Percentiles rank a stretch among this genome's conserved stretches.
Evolutionary conservation across 2,329 filamentous ascomycete species (phyloP).

Genomic region (Aureobasidium sp.): DNA sequence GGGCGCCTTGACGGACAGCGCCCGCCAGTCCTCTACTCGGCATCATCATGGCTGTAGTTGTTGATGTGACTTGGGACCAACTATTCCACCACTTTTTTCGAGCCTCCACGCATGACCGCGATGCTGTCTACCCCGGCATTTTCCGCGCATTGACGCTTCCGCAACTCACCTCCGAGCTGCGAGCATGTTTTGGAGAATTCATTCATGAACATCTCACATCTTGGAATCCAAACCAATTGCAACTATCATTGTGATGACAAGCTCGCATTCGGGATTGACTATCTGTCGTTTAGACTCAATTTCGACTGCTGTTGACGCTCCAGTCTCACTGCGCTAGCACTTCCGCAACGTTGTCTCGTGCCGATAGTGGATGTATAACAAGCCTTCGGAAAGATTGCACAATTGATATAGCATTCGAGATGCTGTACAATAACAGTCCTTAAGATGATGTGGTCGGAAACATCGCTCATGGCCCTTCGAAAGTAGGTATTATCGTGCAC

Average conservation of each 20-base stretch:
- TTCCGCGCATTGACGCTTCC: neutral
- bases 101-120: neutral
- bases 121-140: slow-evolving; percentile 2
- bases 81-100: slow-evolving; percentile 9
- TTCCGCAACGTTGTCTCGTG: too few relatives aligned
- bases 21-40: slow-evolving; percentile 15
- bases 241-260: neutral
- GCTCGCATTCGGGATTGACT: neutral
- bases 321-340: too few relatives aligned
- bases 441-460: too few relatives aligned
- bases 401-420: too few relatives aligned
- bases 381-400: too few relatives aligned
- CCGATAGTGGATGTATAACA: too few relatives aligned
- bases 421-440: too few relatives aligned
- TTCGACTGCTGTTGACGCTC: too few relatives aligned
- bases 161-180: slow-evolving; percentile 8
- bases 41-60: slow-evolving; percentile 16
- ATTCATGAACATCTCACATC: neutral
- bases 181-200: neutral
- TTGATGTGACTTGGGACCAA: neutral
- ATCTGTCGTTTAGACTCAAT: too few relatives aligned
- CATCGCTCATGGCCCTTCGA: neutral
- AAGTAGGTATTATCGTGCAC: neutral
- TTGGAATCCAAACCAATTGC: neutral
- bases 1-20: slow-evolving; percentile 9